These are phyloP conservation scores for Backusella morwellensis DNA, from an alignment of 192 early-diverging fungal species.

Conservation along the genomic window DNA sequence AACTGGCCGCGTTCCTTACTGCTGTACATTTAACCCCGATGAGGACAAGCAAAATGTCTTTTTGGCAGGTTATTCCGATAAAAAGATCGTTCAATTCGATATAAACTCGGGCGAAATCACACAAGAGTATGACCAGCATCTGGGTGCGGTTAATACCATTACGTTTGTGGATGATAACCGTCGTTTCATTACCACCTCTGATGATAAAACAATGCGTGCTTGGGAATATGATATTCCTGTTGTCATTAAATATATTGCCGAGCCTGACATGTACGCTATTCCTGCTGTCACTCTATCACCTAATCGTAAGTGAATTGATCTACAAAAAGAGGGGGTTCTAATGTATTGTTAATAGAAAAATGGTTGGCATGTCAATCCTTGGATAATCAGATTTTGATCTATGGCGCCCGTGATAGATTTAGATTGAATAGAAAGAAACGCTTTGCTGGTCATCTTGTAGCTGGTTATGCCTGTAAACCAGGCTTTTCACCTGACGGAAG, in stretches of 20 bases:
- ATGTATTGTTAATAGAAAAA: conserved; percentile 60
- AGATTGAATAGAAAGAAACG: conserved; percentile 86
- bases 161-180: conserved; percentile 95
- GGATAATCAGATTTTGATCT: conserved; percentile 95
- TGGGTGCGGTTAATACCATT: conserved; percentile 94
- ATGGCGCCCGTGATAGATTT: conserved; percentile 84
- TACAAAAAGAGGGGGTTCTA: neutral
- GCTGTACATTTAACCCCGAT: conserved; percentile 90
- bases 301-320: conserved; percentile 59
- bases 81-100: conserved; percentile 92
- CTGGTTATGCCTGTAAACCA: conserved; percentile 96
- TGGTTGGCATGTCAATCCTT: conserved; percentile 94
- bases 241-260: conserved; percentile 96
- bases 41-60: conserved; percentile 84
- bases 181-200: conserved; percentile 92
- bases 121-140: conserved; percentile 97
- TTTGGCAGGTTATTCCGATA: conserved; percentile 90
- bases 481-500: conserved; percentile 89
- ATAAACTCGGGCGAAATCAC: conserved; percentile 75
- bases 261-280: conserved; percentile 96
- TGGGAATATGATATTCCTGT: conserved; percentile 99
- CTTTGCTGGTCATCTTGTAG: conserved; percentile 91
- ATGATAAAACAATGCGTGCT: conserved; percentile 95
- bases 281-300: conserved; percentile 89
- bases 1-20: conserved; percentile 81